phyloP scores from a whole-genome alignment of 192 early-diverging fungal species.

The Backusella macrospora region DNA sequence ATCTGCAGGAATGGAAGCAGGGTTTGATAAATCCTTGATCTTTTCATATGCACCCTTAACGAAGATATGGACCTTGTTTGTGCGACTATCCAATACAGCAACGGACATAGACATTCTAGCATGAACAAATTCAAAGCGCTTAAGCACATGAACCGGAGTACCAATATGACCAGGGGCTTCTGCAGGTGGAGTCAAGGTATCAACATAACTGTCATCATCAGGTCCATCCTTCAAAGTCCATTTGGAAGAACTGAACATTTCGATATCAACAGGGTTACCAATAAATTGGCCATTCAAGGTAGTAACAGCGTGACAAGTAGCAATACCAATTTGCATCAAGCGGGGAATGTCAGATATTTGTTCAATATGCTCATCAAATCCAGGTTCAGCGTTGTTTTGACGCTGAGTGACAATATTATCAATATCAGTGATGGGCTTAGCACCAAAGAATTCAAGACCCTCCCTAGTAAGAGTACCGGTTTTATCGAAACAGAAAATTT shows the following conservation, averaged over 20 bases:
- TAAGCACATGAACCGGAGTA: conserved; percentile 52
- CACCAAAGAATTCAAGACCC: conserved; percentile 65
- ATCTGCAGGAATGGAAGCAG: conserved; percentile 55
- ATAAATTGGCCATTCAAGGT: conserved; percentile 49
- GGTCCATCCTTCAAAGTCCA: conserved; percentile 38
- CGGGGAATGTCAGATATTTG: conserved; percentile 20
- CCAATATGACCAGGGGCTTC: conserved; percentile 18
- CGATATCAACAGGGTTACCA: conserved; percentile 65
- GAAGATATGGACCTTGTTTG: conserved; percentile 60
- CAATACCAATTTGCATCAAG: conserved; percentile 41
- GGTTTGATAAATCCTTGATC: conserved; percentile 58
- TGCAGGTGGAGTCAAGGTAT: conserved; percentile 44
- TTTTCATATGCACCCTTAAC: conserved; percentile 77
- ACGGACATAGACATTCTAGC: conserved; percentile 72
- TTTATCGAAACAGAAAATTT: conserved; percentile 75
- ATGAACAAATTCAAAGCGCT: conserved; percentile 75
- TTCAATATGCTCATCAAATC: conserved; percentile 35
- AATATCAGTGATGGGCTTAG: conserved; percentile 28
- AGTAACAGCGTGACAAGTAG: conserved; percentile 56
- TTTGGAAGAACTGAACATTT: conserved; percentile 64
- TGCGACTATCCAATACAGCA: conserved; percentile 54
- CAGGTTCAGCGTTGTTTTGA: background rate
- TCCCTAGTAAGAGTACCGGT: conserved; percentile 74
- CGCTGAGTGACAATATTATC: conserved; percentile 22
- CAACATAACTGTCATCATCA: conserved; percentile 40